Base-by-base conservation (phyloP, 108 stramenopile species). In the Schizochytrium sp. region DNA sequence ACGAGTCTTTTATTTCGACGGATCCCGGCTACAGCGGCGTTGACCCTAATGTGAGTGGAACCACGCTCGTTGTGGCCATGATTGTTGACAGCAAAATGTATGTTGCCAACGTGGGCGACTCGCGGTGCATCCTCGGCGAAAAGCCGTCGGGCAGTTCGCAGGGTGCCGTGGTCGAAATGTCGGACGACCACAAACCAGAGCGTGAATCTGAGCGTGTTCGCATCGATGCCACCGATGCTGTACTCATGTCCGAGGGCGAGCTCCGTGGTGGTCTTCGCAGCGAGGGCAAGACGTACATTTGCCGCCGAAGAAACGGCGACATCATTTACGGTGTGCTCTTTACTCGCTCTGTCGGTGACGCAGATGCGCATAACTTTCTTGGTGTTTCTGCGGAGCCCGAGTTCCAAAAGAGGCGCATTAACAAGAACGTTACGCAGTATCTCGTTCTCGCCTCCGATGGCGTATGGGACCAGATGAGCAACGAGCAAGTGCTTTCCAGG, bases 261-360 rank as follows among this genome's bases (percentile, higher is more conserved):
- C 45, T 89, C 2, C 44, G 89, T 5, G 57, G 45, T 29, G 44
- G 34, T 0, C 18, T 16, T 5, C 14, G 23, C 8, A 8, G 34
- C 16, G 89, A 88, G 76, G 76, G 76, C 23, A 88, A 89, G 76
- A 57, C 88, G 23, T 89, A 88, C 45, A 58, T 89, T 12, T 89
- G 89, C 89, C 87, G 89, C 29, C 44, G n/a, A 14, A n/a, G 8
- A 88, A 57, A n/a, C 57, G 28, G 48, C 76, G 18, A 44, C 18
- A 89, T 89, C 16, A 5, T 44, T 5, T 89, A 89, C 12, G 89
- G 48, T 18, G 87, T 89, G 29, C 44, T 89, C 19, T 89, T 89
- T 87, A 89, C 76, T 5, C 89, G 89, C 44, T 87, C 76, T n/a
- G 28, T 89, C 44, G 89, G 89, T 5, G 89, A 89, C 83, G 18